phyloP scores from a whole-genome alignment of 2,329 filamentous ascomycete species.

The Alternaria brassicicola region DNA sequence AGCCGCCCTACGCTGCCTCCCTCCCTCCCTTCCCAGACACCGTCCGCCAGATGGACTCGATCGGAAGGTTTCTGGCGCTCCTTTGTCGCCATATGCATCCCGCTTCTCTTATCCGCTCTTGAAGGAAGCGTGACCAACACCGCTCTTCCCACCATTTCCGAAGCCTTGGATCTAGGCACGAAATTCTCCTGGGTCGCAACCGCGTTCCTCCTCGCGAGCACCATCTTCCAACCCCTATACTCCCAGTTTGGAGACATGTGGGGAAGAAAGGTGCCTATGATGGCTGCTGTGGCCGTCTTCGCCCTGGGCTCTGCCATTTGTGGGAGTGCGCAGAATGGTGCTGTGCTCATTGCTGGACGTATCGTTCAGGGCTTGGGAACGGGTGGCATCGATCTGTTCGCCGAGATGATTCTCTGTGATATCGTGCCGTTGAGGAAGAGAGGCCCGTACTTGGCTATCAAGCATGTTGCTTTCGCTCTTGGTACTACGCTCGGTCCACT shows the following conservation, averaged over 20 bases:
- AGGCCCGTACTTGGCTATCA: constrained; percentile 49
- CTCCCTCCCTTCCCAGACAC: constrained; percentile 5
- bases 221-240: constrained; percentile 58
- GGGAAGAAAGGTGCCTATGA: constrained; percentile 53
- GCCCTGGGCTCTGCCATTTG: constrained; percentile 60
- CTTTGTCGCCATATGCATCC: constrained; percentile 39
- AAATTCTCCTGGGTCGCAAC: constrained; percentile 38
- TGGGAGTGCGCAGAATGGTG: constrained; percentile 54
- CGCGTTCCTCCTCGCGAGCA: constrained; percentile 39
- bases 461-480: constrained; percentile 31
- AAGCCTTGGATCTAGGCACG: constrained; percentile 30
- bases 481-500: constrained; percentile 41
- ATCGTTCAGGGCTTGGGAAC: constrained; percentile 61
- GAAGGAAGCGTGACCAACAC: constrained; percentile 51
- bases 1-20: constrained; percentile 12
- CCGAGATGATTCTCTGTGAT: constrained; percentile 59
- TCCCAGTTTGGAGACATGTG: constrained; percentile 61
- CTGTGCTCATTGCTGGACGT: constrained; percentile 62
- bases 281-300: constrained; percentile 54
- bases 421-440: constrained; percentile 56
- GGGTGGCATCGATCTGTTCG: constrained; percentile 55
- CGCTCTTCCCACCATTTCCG: constrained; percentile 50
- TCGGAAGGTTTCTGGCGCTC: constrained; percentile 39
- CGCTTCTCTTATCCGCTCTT: constrained; percentile 30
- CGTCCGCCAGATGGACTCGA: constrained; percentile 20